Evolutionary conservation across 2,329 filamentous ascomycete genomes (phyloP), one percentile per base, ranked within the genome.

Genomic region (Fusarium heterosporum): DNA sequence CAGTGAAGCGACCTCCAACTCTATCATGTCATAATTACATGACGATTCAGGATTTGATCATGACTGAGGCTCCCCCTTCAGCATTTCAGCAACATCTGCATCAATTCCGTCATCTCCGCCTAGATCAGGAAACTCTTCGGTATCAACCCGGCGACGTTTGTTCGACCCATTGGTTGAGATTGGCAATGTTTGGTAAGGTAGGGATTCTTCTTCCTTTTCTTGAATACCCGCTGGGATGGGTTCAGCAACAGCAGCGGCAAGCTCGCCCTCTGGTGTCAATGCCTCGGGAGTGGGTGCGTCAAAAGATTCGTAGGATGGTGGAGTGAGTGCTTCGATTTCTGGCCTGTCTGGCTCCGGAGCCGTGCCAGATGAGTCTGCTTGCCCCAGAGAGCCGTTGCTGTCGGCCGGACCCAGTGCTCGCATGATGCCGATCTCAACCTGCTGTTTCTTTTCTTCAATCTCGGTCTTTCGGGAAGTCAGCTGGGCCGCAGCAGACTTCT

Each of bases 361-460:
- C 5, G 82, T 81, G 63, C 78, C 84, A 36, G 78, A 79, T n/a
- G 77, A 78, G 34, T 82, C 74, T 47, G 82, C 78, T 10, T 82
- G 80, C 4, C 83, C 81, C 5, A 83, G 79, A 11, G 87, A 82
- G 10, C 78, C 78, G 45, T 81, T 79, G 19, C 82, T 80, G 57
- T 86, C 84, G 10, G 89, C 85, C 2, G 87, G 85, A 14, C 89
- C 88, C 22, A 97, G 85, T 10, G 92, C 93, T 50, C 91, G 88
- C 86, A 99, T 93, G 70, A 99, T 98, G 47, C 88, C 90, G 68
- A 95, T 88, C 78, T 99, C 96, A 9, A 99, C 93, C 46, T 96
- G 91, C 51, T 90, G 89, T 78, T 96, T 97, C 79, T 93, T 94
- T 17, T 84, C 81, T 71, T 97, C 94, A 16, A 93, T 92, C 55